Base-by-base conservation (phyloP, 805 yeast species). In the Saccharomycopsis schoenii region DNA sequence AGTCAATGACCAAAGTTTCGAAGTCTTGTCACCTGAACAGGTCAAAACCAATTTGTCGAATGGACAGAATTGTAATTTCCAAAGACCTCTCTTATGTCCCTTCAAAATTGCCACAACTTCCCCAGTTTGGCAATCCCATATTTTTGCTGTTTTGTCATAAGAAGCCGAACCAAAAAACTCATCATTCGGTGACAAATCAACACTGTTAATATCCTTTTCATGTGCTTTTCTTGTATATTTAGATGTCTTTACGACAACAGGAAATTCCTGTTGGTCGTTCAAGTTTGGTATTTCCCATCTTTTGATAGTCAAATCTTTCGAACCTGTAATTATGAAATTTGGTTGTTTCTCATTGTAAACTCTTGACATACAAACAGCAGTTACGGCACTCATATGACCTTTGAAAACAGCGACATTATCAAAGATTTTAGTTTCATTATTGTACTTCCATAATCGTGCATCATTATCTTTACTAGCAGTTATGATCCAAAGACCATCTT, bases 51-150 rank as follows among this genome's bases (percentile, higher is more conserved):
- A 72, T 71, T 89, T 85, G 68, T 90, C 97, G 72, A 79, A 88
- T 42, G 83, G 83, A 68, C 90, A 88, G 71, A 94, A 94, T 64
- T 81, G 80, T 39, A 91, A 84, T 69, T 89, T 96, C 96, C 98
- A 94, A 54, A 94, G 81, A 12, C 98, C 98, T 68, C 99, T 83
- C 70, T 85, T 88, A 73, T 94, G 99, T 17, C 97, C 97, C 63
- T 84, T 83, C 64, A 94, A 75, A 8, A 93, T 78, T 9, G 96
- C 97, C 19, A 88, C 76, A 1, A 86, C 83, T 72, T 94, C 97
- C 62, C 99, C 98, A n/a, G 83, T 75, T 52, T 83, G 88, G 29
- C 84, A 69, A 69, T 88, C 85, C 98, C 98, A 94, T 2, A 94
- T 75, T 69, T 94, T 94, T 63, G 88, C 94, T 1, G 92, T 80